Evolutionary conservation across 257 asterid species (phyloP).

Genomic region (Rubia yunnanensis): DNA sequence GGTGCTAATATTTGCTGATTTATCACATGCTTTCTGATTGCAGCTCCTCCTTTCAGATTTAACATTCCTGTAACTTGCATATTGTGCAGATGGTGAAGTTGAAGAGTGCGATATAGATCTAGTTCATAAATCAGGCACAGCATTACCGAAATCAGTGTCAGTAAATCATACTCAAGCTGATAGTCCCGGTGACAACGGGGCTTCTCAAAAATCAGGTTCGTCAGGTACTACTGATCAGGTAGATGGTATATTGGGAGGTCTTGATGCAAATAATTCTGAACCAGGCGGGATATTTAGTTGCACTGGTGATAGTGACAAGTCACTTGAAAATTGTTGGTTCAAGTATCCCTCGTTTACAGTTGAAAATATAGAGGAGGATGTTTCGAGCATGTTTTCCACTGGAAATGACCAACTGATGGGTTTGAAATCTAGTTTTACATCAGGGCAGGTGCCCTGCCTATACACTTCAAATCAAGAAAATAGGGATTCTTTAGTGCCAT

Average conservation of each 20-base stretch:
- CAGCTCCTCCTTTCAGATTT: neutral
- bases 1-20: slow-evolving; percentile 28
- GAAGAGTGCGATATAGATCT: slow-evolving; percentile 53
- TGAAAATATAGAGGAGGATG: slow-evolving; percentile 43
- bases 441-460: slow-evolving; percentile 23
- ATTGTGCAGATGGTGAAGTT: slow-evolving; percentile 58
- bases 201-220: slow-evolving; percentile 48
- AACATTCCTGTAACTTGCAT: neutral
- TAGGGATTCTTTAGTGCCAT: slow-evolving; percentile 12
- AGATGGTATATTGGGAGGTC: slow-evolving; percentile 32
- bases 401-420: slow-evolving; percentile 29
- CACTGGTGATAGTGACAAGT: slow-evolving; percentile 26
- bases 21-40: neutral
- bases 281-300: slow-evolving; percentile 28
- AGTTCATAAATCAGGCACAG: slow-evolving; percentile 53
- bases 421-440: slow-evolving; percentile 23
- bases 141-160: slow-evolving; percentile 44
- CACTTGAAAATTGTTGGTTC: slow-evolving; percentile 33
- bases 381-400: slow-evolving; percentile 42
- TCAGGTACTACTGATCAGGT: slow-evolving; percentile 33
- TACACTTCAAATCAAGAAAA: slow-evolving; percentile 30
- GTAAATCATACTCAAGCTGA: slow-evolving; percentile 34
- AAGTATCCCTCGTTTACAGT: slow-evolving; percentile 37
- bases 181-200: slow-evolving; percentile 20
- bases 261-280: slow-evolving; percentile 25